Evolutionary conservation across 257 asterid genomes (phyloP).

Genomic region (Eustoma russellianum): DNA sequence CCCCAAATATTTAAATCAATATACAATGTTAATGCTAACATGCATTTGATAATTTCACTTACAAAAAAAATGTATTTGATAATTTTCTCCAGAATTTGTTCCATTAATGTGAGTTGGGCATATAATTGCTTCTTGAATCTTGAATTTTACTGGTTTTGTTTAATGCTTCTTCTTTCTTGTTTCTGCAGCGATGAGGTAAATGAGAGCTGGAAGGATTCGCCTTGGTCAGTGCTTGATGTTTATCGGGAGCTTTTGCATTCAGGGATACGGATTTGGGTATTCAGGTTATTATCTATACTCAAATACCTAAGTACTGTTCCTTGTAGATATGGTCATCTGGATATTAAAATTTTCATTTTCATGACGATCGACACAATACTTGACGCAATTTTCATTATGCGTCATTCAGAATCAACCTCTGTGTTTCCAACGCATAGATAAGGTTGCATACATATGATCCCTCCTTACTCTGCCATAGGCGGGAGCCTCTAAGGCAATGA

Average conservation of each 20-base stretch:
- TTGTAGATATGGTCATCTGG: neutral
- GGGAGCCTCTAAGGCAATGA: too few relatives aligned
- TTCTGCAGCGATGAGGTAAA: conserved; percentile 46
- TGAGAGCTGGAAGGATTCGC: conserved; percentile 68
- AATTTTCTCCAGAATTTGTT: neutral
- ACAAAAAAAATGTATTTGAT: too few relatives aligned
- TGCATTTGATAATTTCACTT: too few relatives aligned
- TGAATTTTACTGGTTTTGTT: neutral
- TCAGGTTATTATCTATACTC: conserved; percentile 52
- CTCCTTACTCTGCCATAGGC: too few relatives aligned
- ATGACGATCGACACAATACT: too few relatives aligned
- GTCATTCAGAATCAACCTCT: too few relatives aligned
- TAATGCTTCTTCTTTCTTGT: neutral
- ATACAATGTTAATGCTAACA: too few relatives aligned
- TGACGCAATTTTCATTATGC: too few relatives aligned
- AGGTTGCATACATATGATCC: too few relatives aligned
- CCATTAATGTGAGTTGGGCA: neutral
- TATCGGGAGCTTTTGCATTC: conserved; percentile 61
- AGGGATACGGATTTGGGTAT: conserved; percentile 86
- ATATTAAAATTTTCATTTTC: too few relatives aligned
- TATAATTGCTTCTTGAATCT: neutral
- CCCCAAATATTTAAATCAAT: too few relatives aligned
- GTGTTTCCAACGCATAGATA: too few relatives aligned
- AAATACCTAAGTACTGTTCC: conserved; percentile 4
- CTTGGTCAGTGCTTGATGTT: conserved; percentile 57